Evolutionary conservation across 2,329 filamentous ascomycete genomes (phyloP), one percentile per base, ranked within the genome.

Genomic region (Penicillium aurantiogriseum): DNA sequence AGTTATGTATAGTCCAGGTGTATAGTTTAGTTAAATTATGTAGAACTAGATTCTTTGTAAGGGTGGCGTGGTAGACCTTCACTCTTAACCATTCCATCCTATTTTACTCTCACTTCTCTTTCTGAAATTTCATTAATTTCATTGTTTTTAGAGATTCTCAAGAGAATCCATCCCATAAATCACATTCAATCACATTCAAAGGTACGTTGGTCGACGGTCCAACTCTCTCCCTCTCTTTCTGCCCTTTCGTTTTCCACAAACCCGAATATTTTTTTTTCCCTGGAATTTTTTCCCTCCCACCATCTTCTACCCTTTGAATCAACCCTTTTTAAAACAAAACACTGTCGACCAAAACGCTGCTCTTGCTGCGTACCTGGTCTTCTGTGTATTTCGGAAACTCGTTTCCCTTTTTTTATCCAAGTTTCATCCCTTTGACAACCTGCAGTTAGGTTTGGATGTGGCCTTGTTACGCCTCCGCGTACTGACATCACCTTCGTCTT

Each of bases 371-470:
- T 64, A 56, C 58, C 59, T 62, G 64, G 61, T 65, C 53, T 57
- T 67, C 64, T 61, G 63, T 63, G 60, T 58, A 58, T 44, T 54
- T 51, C 25, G 52, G 59, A 52, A 51, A 59, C 56, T 58, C 51
- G 60, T 58, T 58, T 57, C 57, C 54, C 45, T 54, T 58, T 55
- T 54, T 56, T 54, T 54, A n/a, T 44, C 33, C 47, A 58, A 5
- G 17, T 59, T 54, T 60, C 48, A 52, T 50, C 56, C 47, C 40
- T 58, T 57, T 59, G 15, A 50, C 43, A 44, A 38, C 53, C 39
- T 53, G 46, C 43, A 62, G 54, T 58, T 63, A 62, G 65, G 59
- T 65, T 66, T 67, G 65, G 63, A 67, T 67, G 65, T 59, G 65
- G 65, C 59, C 54, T 60, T 61, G 55, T 61, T 55, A 44, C 60